Base-by-base conservation (phyloP, 306 rosid species). In the Casuarina cunninghamiana region DNA sequence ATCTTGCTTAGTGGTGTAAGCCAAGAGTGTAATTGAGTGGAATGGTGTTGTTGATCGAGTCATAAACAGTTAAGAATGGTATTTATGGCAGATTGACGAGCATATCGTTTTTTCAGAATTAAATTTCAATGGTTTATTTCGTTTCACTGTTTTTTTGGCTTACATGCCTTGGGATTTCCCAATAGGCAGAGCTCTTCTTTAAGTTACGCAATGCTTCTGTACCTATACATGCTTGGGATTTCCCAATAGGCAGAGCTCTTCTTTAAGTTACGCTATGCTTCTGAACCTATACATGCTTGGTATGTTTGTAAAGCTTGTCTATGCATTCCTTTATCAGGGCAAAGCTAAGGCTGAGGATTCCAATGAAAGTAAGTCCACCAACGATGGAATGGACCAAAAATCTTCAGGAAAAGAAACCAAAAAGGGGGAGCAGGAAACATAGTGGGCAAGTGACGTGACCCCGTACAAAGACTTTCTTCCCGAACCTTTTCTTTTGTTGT, bases 321-420 rank as follows among this genome's bases (percentile, higher is more conserved):
- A 71, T 71, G 49, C 77, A 49, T 83, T 60, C 55, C 51, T 69
- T 81, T 76, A 69, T 55, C 89, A 90, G 97, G 88, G 88, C 4
- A 88, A 88, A 44, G 21, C 60, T 1, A 69, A 69, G 61, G 71
- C 45, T 41, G 85, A 78, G 69, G 88, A 80, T 78, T 72, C 80
- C 4, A 35, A 78, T 58, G 89, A 77, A 73, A 83, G 80, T 53
- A 55, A 81, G 68, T 75, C 83, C 19, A 45, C 49, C 65, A 80
- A 60, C 75, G 84, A 69, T 49, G 57, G 43, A 53, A 57, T 44
- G 51, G 73, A 53, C 53, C 58, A 41, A n/a, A 60, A 37, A 78
- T 49, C 81, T 38, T 82, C 83, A 2, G 71, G 50, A 63, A 80
- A 82, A 12, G 84, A 85, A 75, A 76, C 85, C 60, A 68, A 77